Conservation (phyloP, 78 protist species). For the Capsaspora owczarzaki region DNA sequence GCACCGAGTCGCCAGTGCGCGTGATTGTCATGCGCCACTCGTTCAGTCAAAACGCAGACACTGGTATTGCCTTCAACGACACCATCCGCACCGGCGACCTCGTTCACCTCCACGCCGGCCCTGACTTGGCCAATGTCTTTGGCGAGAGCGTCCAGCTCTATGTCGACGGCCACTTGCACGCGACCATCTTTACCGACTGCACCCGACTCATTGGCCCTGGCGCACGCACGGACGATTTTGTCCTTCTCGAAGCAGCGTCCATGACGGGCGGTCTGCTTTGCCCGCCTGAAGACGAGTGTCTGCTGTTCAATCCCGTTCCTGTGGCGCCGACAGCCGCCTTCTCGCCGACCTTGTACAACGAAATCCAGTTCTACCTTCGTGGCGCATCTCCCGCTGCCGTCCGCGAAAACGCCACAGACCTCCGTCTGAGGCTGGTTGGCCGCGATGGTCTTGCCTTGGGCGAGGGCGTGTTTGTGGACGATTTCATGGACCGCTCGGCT, state of each 20-base stretch:
- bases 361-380: too few species aligned
- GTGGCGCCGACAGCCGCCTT: too few species aligned
- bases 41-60: not conserved
- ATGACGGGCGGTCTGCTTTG: not conserved
- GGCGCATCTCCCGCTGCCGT: too few species aligned
- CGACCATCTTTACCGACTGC: conserved; percentile 3
- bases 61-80: not conserved
- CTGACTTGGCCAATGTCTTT: not conserved
- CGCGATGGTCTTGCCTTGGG: too few species aligned
- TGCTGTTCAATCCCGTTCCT: too few species aligned
- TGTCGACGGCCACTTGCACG: not conserved
- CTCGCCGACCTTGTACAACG: too few species aligned
- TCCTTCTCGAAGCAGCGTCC: not conserved
- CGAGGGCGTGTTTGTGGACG: too few species aligned
- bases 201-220: not conserved
- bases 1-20: not conserved
- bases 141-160: not conserved
- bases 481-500: too few species aligned
- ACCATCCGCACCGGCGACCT: not conserved
- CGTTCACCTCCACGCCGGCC: not conserved
- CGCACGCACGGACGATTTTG: not conserved
- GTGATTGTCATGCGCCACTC: not conserved
- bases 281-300: not conserved
- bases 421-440: too few species aligned
- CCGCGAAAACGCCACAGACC: too few species aligned